Base-by-base conservation (phyloP, 2,329 filamentous ascomycete species). In the Phaeoacremonium minimum region DNA sequence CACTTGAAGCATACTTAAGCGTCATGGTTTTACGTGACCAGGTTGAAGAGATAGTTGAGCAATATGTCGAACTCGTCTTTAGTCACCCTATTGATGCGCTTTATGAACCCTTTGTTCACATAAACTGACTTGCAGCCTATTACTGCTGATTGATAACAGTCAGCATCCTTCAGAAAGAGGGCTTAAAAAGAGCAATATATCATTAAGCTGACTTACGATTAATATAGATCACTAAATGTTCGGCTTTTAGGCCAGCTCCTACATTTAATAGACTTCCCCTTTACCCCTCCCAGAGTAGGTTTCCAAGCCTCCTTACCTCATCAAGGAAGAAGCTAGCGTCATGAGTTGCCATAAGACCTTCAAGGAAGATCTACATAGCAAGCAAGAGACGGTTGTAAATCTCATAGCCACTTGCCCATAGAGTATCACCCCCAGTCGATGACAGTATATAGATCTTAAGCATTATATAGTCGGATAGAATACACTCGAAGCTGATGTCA, bases 211-310 rank as follows among this genome's bases (percentile, higher is more conserved):
- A n/a, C n/a, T n/a, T n/a, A n/a, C n/a, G 77, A 47, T 82, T 81
- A 5, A 76, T 80, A 4, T 77, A 66, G 29, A 80, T 60, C 4
- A 79, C 57, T 2, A 75, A 75, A 47, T 75, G 71, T 3, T 65
- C 59, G 1, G 76, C 67, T 28, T n/a, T 56, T 22, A 82, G 61
- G 16, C 66, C 63, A 4, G 58, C 57, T 29, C 77, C 77, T 15
- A 73, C 59, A 46, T 83, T 83, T 38, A 77, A 60, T 1, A 75
- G 75, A 1, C 71, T 71, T 2, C 78, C 78, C 7, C 73, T 62
- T 36, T 46, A 36, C n/a, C 46, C 50, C 37, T 51, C 47, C 18
- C 50, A 44, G 17, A 56, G 33, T 1, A 54, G 49, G 31, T 61
- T 56, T 1, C 71, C 71, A 1, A 73, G 57, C 8, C 65, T 55